These are phyloP conservation scores for Hypericum androsaemum DNA, from an alignment of 345 rosid genomes.

Conservation along the genomic window DNA sequence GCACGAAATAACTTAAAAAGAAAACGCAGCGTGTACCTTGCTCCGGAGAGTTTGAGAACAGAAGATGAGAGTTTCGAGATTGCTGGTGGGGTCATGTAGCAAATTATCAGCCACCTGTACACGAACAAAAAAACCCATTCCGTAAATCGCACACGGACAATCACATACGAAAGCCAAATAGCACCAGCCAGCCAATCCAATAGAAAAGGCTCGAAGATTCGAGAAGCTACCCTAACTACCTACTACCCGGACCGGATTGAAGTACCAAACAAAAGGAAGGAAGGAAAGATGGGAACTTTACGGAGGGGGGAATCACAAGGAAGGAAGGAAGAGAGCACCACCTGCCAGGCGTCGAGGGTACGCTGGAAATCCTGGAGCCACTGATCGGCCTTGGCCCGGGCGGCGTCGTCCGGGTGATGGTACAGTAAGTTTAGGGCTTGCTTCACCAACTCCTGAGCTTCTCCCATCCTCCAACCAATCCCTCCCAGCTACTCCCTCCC, in stretches of 20 bases:
- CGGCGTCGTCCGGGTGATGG: conserved; percentile 86
- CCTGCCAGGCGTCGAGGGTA: conserved; percentile 99
- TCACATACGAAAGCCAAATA: background rate
- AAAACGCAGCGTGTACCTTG: conserved; percentile 51
- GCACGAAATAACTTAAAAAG: too few relatives aligned
- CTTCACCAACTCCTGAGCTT: conserved; percentile 81
- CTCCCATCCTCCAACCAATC: conserved; percentile 35
- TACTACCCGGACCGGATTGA: background rate
- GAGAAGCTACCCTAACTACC: too few relatives aligned
- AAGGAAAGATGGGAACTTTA: conserved; percentile 4
- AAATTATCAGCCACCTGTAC: conserved; percentile 93
- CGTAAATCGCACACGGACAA: background rate
- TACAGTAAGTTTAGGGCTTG: conserved; percentile 96
- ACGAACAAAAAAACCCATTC: conserved; percentile 9
- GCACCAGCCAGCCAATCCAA: background rate
- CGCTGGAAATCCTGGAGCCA: conserved; percentile 91
- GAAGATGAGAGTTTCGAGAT: conserved; percentile 90
- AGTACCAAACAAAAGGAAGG: conserved; percentile 6
- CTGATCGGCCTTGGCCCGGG: conserved; percentile 82
- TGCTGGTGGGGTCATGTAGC: conserved; percentile 94
- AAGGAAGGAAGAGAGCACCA: conserved; percentile 4
- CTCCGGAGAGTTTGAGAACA: conserved; percentile 99
- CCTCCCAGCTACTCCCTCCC: too few relatives aligned
- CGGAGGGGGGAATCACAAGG: background rate
- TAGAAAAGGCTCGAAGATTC: background rate